phyloP scores from a whole-genome alignment of 192 early-diverging fungal genomes.

The Backusella westeae region DNA sequence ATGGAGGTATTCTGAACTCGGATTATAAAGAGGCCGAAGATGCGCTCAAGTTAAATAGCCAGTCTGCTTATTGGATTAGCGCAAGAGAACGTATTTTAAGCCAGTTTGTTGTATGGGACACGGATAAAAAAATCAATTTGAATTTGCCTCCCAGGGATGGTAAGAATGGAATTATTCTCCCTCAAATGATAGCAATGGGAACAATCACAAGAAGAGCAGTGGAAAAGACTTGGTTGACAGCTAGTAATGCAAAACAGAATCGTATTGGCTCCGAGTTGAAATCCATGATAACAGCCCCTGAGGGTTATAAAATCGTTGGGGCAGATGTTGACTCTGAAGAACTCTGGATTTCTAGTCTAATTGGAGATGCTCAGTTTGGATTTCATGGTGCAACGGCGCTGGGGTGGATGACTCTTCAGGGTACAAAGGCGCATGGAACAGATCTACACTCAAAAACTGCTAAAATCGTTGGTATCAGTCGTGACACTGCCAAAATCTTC shows the following conservation, averaged over 20 bases:
- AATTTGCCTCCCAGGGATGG: slow-evolving; percentile 33
- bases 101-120: slow-evolving; percentile 87
- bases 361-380: slow-evolving; percentile 92
- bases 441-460: slow-evolving; percentile 95
- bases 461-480: slow-evolving; percentile 77
- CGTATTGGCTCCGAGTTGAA: slow-evolving; percentile 95
- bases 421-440: slow-evolving; percentile 82
- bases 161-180: slow-evolving; percentile 77
- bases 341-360: slow-evolving; percentile 92
- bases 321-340: slow-evolving; percentile 98
- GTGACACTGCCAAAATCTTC: slow-evolving; percentile 92
- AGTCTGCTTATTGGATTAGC: slow-evolving; percentile 91
- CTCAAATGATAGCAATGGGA: slow-evolving; percentile 91
- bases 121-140: slow-evolving; percentile 41
- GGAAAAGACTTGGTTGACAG: slow-evolving; percentile 95
- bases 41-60: slow-evolving; percentile 71
- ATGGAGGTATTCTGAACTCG: slow-evolving; percentile 76
- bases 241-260: slow-evolving; percentile 86
- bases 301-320: slow-evolving; percentile 84
- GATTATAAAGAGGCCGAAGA: slow-evolving; percentile 68
- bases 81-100: slow-evolving; percentile 73
- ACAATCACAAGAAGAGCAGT: slow-evolving; percentile 93
- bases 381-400: slow-evolving; percentile 91
- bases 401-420: slow-evolving; percentile 98
- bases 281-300: slow-evolving; percentile 78